Evolutionary conservation across 2,329 filamentous ascomycete genomes (phyloP).

Genomic region (Scytalidium lignicola): DNA sequence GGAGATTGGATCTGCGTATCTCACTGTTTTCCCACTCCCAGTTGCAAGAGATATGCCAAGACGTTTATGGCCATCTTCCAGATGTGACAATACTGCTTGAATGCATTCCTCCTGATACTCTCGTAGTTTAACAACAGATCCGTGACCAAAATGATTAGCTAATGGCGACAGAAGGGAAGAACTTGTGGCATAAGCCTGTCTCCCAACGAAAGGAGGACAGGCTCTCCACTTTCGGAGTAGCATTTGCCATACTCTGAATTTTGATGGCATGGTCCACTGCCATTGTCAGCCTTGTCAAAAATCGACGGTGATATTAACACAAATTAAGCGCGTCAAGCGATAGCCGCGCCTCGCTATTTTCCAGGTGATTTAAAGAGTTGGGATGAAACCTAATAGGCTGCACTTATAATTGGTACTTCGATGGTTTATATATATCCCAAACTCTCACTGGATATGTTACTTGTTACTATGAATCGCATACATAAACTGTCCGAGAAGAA

Average conservation of each 20-base stretch:
- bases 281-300: constrained; percentile 1
- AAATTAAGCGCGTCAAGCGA: not conserved
- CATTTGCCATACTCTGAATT: constrained; percentile 22
- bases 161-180: not conserved
- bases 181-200: constrained; percentile 12
- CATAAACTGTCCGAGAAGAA: not conserved
- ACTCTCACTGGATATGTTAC: not conserved
- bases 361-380: not conserved
- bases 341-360: not conserved
- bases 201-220: constrained; percentile 2
- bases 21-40: constrained; percentile 80
- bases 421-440: not conserved
- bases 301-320: not conserved
- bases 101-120: constrained; percentile 92
- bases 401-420: no score
- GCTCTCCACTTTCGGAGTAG: constrained; percentile 11
- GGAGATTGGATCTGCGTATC: constrained; percentile 20
- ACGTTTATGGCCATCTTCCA: constrained; percentile 68
- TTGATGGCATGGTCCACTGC: constrained; percentile 22
- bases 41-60: constrained; percentile 83
- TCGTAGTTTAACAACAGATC: constrained; percentile 54
- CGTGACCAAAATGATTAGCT: constrained; percentile 1
- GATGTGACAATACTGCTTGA: constrained; percentile 66
- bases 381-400: no score
- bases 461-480: not conserved